Base-by-base conservation (phyloP, 2,329 filamentous ascomycete species). In the Sporothrix phasma region DNA sequence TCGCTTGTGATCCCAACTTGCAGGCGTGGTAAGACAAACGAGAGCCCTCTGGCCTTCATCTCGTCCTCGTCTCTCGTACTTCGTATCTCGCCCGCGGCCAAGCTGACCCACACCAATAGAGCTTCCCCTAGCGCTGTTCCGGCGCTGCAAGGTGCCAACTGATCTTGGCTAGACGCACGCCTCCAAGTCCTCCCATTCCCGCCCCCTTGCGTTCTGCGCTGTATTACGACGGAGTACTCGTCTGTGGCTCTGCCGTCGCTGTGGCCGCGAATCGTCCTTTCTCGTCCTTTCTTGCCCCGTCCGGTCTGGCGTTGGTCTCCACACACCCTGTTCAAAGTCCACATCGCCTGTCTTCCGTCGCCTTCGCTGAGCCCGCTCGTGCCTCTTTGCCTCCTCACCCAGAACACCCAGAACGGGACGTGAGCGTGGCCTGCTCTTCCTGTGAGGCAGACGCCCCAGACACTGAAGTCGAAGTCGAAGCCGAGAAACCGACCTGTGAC, bases 231-330 rank as follows among this genome's bases (percentile, higher is more conserved):
- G n/a, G n/a, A n/a, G n/a, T 67, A 31, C 51, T n/a, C n/a, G 7
- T n/a, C 51, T 39, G n/a, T 5, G 19, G 37, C 51, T n/a, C n/a
- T n/a, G 47, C 19, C 34, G 15, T 56, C 51, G 51, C 51, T 31
- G 31, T 56, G 10, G 51, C 51, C 29, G 19, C n/a, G 31, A 31
- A 31, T 54, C 31, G 51, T 54, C n/a, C 31, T 69, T 64, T 62
- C 71, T 8, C n/a, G n/a, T n/a, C n/a, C n/a, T n/a, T 37, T 66
- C 67, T 67, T 70, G 69, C 69, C 68, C 41, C 22, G 45, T 54
- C 13, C n/a, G 26, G 37, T 31, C 41, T 54, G 19, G 24, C 31
- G n/a, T 19, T 39, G 7, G 34, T 29, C 61, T 47, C 64, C 60
- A 65, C 51, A 26, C 61, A 15, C 53, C 62, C 19, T 49, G 34